phyloP scores from a whole-genome alignment of 1,139 yeast genomes.

The Pichia sp. region DNA sequence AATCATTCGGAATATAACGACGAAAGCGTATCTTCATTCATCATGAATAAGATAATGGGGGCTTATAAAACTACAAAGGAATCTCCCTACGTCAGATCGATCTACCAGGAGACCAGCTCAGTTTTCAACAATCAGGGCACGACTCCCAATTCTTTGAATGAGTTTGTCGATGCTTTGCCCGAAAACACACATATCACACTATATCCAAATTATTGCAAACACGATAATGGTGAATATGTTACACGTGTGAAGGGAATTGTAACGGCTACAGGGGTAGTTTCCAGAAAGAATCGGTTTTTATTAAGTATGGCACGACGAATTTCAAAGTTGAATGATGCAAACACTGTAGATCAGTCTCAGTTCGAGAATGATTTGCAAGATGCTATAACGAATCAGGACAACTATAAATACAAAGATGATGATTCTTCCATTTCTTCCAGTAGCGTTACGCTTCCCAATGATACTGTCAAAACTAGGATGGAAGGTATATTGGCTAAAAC shows the following conservation, averaged over 20 bases:
- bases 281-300: slow-evolving; percentile 65
- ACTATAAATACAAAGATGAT: slow-evolving; percentile 17
- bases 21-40: slow-evolving; percentile 22
- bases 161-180: slow-evolving; percentile 20
- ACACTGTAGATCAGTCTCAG: slow-evolving; percentile 31
- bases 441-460: slow-evolving; percentile 30
- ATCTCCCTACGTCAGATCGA: slow-evolving; percentile 24
- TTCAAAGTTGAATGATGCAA: slow-evolving; percentile 39
- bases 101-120: slow-evolving; percentile 14
- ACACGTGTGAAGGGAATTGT: slow-evolving; percentile 75
- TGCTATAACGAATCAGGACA: slow-evolving; percentile 28
- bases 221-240: slow-evolving; percentile 30
- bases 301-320: slow-evolving; percentile 68
- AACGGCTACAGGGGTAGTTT: slow-evolving; percentile 64
- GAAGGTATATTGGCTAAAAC: slow-evolving; percentile 58
- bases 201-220: slow-evolving; percentile 27
- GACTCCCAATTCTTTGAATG: neutral
- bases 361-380: slow-evolving; percentile 34
- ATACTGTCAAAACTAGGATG: slow-evolving; percentile 49
- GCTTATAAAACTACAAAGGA: slow-evolving; percentile 31
- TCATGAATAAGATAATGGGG: slow-evolving; percentile 24
- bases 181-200: slow-evolving; percentile 26
- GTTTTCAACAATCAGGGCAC: slow-evolving; percentile 6
- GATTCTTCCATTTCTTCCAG: slow-evolving; percentile 23
- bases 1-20: slow-evolving; percentile 9